These are phyloP conservation scores for Hyaloscypha bicolor DNA, from an alignment of 495 filamentous ascomycete genomes.

Conservation along the genomic window DNA sequence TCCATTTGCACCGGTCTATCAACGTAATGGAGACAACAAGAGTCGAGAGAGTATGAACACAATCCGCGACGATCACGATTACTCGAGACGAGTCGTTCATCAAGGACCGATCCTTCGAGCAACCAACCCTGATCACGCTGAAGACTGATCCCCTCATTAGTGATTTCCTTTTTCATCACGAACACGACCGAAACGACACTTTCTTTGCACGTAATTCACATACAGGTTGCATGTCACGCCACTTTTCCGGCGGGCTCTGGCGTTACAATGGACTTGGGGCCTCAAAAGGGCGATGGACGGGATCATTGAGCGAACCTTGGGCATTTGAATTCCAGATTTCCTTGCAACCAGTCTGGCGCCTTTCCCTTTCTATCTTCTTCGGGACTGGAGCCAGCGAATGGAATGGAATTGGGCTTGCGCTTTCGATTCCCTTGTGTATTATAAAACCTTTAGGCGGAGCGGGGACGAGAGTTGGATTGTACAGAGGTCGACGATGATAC, in stretches of 20 bases:
- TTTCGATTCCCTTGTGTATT: not conserved
- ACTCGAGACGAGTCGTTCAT: slow-evolving; percentile 47
- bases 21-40: slow-evolving; percentile 45
- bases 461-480: slow-evolving; percentile 1
- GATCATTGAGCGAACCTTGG: not conserved
- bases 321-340: not conserved
- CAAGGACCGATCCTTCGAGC: slow-evolving; percentile 50
- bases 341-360: not conserved
- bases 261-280: not conserved
- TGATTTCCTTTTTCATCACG: not conserved
- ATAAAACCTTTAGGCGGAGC: not conserved
- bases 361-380: not conserved
- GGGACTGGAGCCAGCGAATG: not conserved
- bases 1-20: slow-evolving; percentile 51
- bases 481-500: not conserved
- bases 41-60: slow-evolving; percentile 57
- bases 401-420: not conserved
- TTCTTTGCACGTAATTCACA: not conserved
- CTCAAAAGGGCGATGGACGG: not conserved
- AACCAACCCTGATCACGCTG: slow-evolving; percentile 47
- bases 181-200: slow-evolving; percentile 9
- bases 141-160: slow-evolving; percentile 1
- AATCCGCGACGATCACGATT: slow-evolving; percentile 58
- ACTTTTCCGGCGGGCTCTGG: not conserved
- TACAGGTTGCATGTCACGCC: slow-evolving; percentile 2